Base-by-base conservation (phyloP, 441 rosid genomes). In the Raphanus hybrid region DNA sequence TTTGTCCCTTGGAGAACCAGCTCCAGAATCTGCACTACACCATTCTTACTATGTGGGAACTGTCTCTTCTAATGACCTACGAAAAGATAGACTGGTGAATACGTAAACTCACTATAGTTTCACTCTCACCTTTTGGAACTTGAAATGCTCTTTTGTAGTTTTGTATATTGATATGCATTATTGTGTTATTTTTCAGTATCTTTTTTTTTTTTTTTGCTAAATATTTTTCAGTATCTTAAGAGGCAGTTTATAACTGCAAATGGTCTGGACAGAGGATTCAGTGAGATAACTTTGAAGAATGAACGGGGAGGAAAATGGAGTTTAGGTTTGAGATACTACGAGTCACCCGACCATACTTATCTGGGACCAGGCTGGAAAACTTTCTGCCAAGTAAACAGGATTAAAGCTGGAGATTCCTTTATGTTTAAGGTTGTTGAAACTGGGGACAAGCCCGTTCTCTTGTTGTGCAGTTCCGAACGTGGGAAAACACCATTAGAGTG, bases 191-290 rank as follows among this genome's bases (percentile, higher is more conserved):
- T 69, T 73, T 70, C 16, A 74, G 78, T 67, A 54, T 63, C 37
- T 79, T 27, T n/a, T n/a, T n/a, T n/a, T n/a, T n/a, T n/a, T n/a
- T n/a, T n/a, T n/a, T n/a, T n/a, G n/a, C n/a, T n/a, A n/a, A n/a
- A n/a, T 3, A 35, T 67, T 29, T 69, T 73, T 70, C 16, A 74
- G 78, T 67, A 54, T 63, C 37, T 79, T 27, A 62, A 39, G 34
- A 74, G 2, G 66, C 20, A 1, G 0, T 79, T 79, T 69, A 71
- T 68, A 50, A 63, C 1, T 4, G 26, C 3, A 62, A 69, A 79
- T 79, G 75, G 78, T 69, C 67, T 79, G 37, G n/a, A 26, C 4
- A 63, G 32, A 60, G 64, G 78, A 57, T 41, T 66, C 43, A 14
- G 71, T 16, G 78, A 74, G 66, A 54, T 78, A 18, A 27, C 34